Conservation (phyloP, 371 early-diverging fungal species). For the Cokeromyces recurvatus region DNA sequence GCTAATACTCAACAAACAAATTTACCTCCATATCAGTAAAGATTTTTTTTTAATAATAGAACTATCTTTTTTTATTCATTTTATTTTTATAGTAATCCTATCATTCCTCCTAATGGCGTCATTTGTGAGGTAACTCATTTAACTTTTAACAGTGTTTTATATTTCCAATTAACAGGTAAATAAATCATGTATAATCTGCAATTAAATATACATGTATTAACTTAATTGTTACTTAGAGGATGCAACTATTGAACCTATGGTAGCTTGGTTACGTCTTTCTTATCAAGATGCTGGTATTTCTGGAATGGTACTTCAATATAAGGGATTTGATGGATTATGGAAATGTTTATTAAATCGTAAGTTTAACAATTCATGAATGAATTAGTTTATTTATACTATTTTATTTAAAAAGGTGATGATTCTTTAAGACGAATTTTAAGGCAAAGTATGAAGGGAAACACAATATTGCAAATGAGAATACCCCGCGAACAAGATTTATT, state of each 20-base stretch:
- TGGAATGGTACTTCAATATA: conserved; percentile 40
- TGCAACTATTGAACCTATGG: conserved; percentile 49
- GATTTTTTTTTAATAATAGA: too few species aligned
- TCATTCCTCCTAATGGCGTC: conserved; percentile 15
- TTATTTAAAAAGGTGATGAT: conserved; percentile 12
- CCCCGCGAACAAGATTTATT: conserved; percentile 29
- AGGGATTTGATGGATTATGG: conserved; percentile 33
- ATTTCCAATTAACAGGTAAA: conserved; percentile 45
- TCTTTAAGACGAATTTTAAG: conserved; percentile 24
- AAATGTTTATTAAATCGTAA: conserved; percentile 33
- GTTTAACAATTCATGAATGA: neutral
- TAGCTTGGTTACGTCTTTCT: conserved; percentile 41
- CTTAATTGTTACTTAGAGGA: conserved; percentile 22
- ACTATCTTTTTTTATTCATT: too few species aligned
- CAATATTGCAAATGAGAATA: conserved; percentile 28
- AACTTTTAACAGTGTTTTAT: conserved; percentile 34
- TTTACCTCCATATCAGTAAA: too few species aligned
- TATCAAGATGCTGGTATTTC: conserved; percentile 42
- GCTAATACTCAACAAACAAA: too few species aligned
- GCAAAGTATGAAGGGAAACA: conserved; percentile 23
- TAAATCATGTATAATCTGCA: neutral
- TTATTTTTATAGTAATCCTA: too few species aligned
- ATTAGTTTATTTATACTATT: neutral
- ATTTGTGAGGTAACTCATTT: conserved; percentile 46
- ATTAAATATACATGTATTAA: neutral